Conservation (phyloP, 2,329 filamentous ascomycete genomes). For the Ophiostoma sp. region DNA sequence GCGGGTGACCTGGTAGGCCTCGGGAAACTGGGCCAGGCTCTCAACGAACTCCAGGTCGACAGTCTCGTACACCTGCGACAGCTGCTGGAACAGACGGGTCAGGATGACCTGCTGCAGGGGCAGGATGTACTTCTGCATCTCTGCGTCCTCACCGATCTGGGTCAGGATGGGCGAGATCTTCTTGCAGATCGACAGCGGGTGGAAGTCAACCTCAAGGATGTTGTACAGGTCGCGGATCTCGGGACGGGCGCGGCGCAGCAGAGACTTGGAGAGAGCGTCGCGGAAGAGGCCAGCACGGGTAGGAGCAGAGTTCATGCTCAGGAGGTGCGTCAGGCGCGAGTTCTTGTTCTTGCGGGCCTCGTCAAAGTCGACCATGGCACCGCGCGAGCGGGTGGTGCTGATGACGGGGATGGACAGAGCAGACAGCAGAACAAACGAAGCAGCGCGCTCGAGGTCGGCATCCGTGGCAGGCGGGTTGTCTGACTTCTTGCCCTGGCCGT, state of each 20-base stretch:
- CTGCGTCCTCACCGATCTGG: conserved; percentile 88
- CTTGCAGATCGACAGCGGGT: conserved; percentile 96
- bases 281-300: conserved; percentile 91
- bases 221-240: conserved; percentile 98
- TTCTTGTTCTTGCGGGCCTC: conserved; percentile 99
- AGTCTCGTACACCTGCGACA: conserved; percentile 98
- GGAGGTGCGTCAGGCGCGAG: conserved; percentile 89
- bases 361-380: conserved; percentile 93
- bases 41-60: conserved; percentile 93
- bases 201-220: conserved; percentile 98
- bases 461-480: conserved; percentile 91
- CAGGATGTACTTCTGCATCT: conserved; percentile 96
- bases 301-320: conserved; percentile 88
- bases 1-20: conserved; percentile 88
- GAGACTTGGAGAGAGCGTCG: conserved; percentile 90
- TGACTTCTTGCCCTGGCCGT: conserved; percentile 85
- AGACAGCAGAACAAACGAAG: conserved; percentile 92
- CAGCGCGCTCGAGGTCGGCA: conserved; percentile 87
- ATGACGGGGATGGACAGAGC: conserved; percentile 98
- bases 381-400: conserved; percentile 93
- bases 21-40: conserved; percentile 90
- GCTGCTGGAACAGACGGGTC: conserved; percentile 96
- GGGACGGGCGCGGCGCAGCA: conserved; percentile 86
- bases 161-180: conserved; percentile 96
- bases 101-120: conserved; percentile 98